Conservation (phyloP, 176 grass and related monocot species). For the barley (Hordeum vulgare) region MorexV3_pseudomolecules_assembly NC_058521.1:505202132-505202631, state of each 20-base stretch:
- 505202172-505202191: constrained; percentile 80
- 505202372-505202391: background rate
- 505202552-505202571: background rate
- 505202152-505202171: constrained; percentile 20
- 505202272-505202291: constrained; percentile 60
- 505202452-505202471: background rate
- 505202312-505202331: background rate
- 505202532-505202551: background rate
- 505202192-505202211: constrained; percentile 92
- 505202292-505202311: background rate
- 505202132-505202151: background rate
- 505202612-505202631: background rate
- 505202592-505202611: background rate
- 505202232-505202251: constrained; percentile 92
- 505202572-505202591: background rate
- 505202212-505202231: constrained; percentile 76
- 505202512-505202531: background rate
- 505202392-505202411: background rate
- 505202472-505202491: background rate
- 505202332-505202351: background rate
- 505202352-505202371: background rate
- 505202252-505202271: constrained; percentile 74
- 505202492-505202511: background rate
- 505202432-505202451: background rate
- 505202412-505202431: background rate